A percentile compares a stretch with the other conserved stretches of the same genome.
Conservation (phyloP, 768 basidiomycete genomes). For the Lactarius evosmus region DNA sequence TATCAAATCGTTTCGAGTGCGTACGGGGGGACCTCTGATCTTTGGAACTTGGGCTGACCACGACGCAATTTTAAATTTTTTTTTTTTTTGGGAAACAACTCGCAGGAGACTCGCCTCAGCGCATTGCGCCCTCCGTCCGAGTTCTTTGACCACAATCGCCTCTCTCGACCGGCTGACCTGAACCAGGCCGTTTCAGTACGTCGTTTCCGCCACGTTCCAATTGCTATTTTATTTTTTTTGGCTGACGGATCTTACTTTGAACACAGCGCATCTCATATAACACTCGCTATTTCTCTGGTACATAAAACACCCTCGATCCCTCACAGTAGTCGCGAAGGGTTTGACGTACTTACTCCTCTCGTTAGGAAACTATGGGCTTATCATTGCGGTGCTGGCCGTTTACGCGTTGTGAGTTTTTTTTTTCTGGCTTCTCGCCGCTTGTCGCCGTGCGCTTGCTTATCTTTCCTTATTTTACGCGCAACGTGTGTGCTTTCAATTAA, state of each 20-base stretch:
- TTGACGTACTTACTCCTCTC: constrained; percentile 15
- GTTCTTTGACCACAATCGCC: constrained; percentile 80
- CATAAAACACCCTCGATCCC: neutral
- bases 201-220: constrained; percentile 18
- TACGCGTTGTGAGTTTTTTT: constrained; percentile 71
- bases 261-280: constrained; percentile 95
- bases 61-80: no score
- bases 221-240: no score
- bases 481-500: neutral
- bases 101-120: constrained; percentile 74
- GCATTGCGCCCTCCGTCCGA: constrained; percentile 68
- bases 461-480: neutral
- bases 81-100: constrained; percentile 1
- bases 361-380: constrained; percentile 82
- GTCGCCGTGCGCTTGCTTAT: constrained; percentile 9
- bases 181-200: constrained; percentile 74
- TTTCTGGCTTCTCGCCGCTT: neutral
- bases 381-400: constrained; percentile 73
- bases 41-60: neutral
- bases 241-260: constrained; percentile 7
- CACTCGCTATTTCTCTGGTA: constrained; percentile 84
- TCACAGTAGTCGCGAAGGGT: neutral
- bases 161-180: constrained; percentile 81
- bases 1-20: constrained; percentile 66
- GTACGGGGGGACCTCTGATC: constrained; percentile 29